Percentiles rank a stretch among this genome's conserved stretches.
Evolutionary conservation across 495 filamentous ascomycete species (phyloP).

Genomic region (Aspergillus asperescens): DNA sequence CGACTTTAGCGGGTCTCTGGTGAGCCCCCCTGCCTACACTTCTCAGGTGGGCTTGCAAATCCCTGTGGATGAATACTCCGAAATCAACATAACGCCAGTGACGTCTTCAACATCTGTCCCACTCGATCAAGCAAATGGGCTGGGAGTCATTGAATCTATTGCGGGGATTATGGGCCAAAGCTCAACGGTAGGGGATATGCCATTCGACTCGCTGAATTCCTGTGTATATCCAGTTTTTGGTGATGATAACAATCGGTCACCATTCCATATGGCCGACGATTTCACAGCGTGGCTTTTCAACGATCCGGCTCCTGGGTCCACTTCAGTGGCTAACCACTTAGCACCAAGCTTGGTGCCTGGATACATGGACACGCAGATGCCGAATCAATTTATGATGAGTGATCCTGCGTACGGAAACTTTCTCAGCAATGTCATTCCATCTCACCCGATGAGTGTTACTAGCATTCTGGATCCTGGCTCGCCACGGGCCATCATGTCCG

Average conservation of each 20-base stretch:
- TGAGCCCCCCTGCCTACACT: conserved; percentile 20
- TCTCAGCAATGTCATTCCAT: conserved; percentile 35
- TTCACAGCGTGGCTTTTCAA: conserved; percentile 91
- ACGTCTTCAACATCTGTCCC: conserved; percentile 15
- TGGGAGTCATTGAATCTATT: conserved; percentile 28
- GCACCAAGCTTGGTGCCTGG: conserved; percentile 35
- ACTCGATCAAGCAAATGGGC: conserved; percentile 12
- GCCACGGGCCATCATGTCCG: conserved; percentile 73
- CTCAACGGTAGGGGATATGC: conserved; percentile 34
- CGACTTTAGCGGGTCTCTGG: conserved; percentile 23
- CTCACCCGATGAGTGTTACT: conserved; percentile 84
- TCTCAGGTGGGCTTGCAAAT: conserved; percentile 21
- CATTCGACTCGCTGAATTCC: conserved; percentile 60
- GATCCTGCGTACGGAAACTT: conserved; percentile 36
- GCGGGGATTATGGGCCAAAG: conserved; percentile 28
- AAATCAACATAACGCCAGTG: conserved; percentile 22
- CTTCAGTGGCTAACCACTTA: conserved; percentile 30
- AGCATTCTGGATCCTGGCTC: conserved; percentile 81
- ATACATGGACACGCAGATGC: conserved; percentile 45
- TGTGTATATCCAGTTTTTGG: conserved; percentile 81
- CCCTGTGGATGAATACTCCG: conserved; percentile 27
- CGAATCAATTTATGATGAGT: conserved; percentile 39
- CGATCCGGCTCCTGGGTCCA: conserved; percentile 38
- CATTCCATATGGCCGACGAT: conserved; percentile 84
- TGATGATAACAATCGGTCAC: conserved; percentile 77